These are phyloP conservation scores for Fusarium sp. DNA, from an alignment of 2,329 filamentous ascomycete genomes.

Conservation along the genomic window DNA sequence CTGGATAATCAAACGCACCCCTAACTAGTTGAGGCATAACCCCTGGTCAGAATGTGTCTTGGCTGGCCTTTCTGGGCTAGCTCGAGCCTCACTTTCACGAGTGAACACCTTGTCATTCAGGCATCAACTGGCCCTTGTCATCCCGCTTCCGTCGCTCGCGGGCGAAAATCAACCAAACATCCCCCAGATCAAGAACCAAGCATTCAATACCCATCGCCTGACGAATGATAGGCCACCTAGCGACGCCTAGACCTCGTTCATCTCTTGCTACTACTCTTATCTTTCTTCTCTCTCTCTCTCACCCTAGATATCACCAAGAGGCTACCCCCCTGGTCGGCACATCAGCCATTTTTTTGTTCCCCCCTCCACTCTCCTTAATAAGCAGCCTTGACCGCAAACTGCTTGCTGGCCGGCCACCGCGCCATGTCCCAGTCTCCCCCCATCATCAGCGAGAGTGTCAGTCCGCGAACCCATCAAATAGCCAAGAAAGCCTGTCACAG, in stretches of 20 bases:
- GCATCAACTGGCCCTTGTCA: slow-evolving; percentile 17
- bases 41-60: not conserved
- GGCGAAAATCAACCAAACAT: slow-evolving; percentile 34
- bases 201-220: slow-evolving; percentile 13
- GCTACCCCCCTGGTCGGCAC: not conserved
- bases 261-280: not conserved
- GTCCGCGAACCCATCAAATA: slow-evolving; percentile 17
- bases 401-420: not conserved
- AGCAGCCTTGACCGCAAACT: slow-evolving; percentile 13
- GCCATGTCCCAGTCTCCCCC: slow-evolving; percentile 34
- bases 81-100: slow-evolving; percentile 18
- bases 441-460: slow-evolving; percentile 19
- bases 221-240: slow-evolving; percentile 21
- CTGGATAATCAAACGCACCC: not conserved
- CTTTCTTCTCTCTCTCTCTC: not conserved
- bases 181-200: slow-evolving; percentile 32
- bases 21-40: not conserved
- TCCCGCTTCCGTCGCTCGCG: slow-evolving; percentile 7
- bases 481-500: slow-evolving; percentile 58
- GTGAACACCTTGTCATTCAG: slow-evolving; percentile 2
- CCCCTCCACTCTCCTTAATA: slow-evolving; percentile 19
- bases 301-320: not conserved
- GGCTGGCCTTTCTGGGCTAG: not conserved
- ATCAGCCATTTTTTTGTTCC: not conserved
- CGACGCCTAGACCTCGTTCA: not conserved